phyloP scores from a whole-genome alignment of 306 rosid genomes.

The Prunus salicina region DNA sequence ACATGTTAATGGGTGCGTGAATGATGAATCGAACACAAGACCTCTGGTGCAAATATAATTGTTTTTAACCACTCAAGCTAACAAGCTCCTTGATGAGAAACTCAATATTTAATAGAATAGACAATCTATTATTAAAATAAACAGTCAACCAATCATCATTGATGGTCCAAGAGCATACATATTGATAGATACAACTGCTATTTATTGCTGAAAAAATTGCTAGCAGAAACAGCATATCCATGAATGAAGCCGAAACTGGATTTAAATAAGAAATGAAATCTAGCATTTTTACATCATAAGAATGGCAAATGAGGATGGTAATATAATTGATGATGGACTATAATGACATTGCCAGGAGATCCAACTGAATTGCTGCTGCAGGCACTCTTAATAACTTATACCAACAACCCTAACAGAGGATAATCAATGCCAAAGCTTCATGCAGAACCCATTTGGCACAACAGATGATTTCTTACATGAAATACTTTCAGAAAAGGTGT shows the following conservation, averaged over 20 bases:
- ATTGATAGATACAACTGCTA: neutral
- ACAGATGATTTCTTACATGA: slow-evolving; percentile 63
- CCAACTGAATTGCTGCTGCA: slow-evolving; percentile 51
- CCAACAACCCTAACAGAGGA: slow-evolving; percentile 24
- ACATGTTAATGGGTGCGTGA: too few species aligned
- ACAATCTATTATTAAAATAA: too few species aligned
- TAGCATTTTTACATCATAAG: slow-evolving; percentile 40
- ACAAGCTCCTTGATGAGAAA: too few species aligned
- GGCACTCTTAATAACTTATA: slow-evolving; percentile 21
- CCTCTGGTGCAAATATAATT: too few species aligned
- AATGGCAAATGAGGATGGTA: slow-evolving; percentile 39
- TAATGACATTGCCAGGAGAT: slow-evolving; percentile 39
- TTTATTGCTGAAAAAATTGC: neutral
- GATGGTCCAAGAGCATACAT: too few species aligned
- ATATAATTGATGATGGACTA: slow-evolving; percentile 34
- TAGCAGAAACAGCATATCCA: neutral
- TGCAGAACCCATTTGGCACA: slow-evolving; percentile 82
- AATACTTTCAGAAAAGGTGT: slow-evolving; percentile 81
- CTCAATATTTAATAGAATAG: too few species aligned
- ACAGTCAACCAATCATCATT: too few species aligned
- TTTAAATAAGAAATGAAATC: slow-evolving; percentile 22
- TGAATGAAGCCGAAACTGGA: slow-evolving; percentile 2
- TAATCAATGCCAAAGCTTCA: slow-evolving; percentile 89
- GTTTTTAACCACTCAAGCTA: too few species aligned
- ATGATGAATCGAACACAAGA: too few species aligned